Evolutionary conservation across 2,329 filamentous ascomycete species (phyloP).

Genomic region (Fusarium sp.): DNA sequence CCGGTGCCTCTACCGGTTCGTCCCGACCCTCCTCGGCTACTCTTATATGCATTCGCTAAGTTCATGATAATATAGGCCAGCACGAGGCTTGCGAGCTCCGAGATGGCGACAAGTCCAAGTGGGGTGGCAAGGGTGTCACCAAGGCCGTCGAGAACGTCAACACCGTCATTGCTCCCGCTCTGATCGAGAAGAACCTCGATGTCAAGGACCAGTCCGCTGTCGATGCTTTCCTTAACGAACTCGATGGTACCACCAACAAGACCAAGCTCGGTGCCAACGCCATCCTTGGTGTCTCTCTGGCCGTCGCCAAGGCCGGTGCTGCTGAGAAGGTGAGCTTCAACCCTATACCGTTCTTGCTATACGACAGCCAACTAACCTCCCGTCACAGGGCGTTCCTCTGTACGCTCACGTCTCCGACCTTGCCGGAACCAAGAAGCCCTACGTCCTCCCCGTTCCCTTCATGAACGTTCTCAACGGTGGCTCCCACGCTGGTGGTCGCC

Average conservation of each 20-base stretch:
- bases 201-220: constrained; percentile 89
- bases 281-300: constrained; percentile 87
- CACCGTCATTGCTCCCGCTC: constrained; percentile 80
- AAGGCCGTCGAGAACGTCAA: constrained; percentile 93
- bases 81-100: constrained; percentile 94
- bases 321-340: constrained; percentile 78
- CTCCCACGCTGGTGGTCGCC: constrained; percentile 96
- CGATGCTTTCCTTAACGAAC: constrained; percentile 87
- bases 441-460: constrained; percentile 91
- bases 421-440: constrained; percentile 91
- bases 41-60: constrained; percentile 45
- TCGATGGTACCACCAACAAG: constrained; percentile 90
- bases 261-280: constrained; percentile 90
- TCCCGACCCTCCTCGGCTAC: constrained; percentile 49
- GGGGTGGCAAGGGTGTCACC: constrained; percentile 88
- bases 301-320: constrained; percentile 89
- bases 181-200: constrained; percentile 87
- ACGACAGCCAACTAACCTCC: constrained; percentile 31
- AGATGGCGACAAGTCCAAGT: constrained; percentile 89
- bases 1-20: constrained; percentile 93
- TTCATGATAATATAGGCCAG: constrained; percentile 72
- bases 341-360: constrained; percentile 7
- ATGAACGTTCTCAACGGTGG: constrained; percentile 94
- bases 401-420: constrained; percentile 92
- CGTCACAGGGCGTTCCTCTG: constrained; percentile 77